Conservation (phyloP, 306 rosid genomes). For the Amphicarpaea edgeworthii region DNA sequence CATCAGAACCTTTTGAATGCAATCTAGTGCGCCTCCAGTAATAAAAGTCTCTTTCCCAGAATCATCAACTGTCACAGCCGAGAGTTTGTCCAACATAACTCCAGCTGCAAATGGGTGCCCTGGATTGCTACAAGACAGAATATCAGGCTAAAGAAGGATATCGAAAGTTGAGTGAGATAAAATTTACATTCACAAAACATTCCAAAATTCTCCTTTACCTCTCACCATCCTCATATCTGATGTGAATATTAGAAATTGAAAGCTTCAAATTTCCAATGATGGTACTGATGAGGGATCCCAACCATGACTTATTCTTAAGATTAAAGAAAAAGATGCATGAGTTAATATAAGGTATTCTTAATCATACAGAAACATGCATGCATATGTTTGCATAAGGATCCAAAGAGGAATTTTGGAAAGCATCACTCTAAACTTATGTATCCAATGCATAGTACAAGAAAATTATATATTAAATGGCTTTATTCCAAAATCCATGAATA, state of each 20-base stretch:
- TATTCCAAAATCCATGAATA: slow-evolving; percentile 22
- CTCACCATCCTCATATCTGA: slow-evolving; percentile 95
- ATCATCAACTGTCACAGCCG: slow-evolving; percentile 89
- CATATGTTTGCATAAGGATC: slow-evolving; percentile 34
- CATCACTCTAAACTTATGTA: slow-evolving; percentile 26
- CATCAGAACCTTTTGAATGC: slow-evolving; percentile 77
- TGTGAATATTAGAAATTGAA: slow-evolving; percentile 90
- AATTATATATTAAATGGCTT: slow-evolving; percentile 16
- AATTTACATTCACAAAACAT: slow-evolving; percentile 29
- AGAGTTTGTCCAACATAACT: slow-evolving; percentile 86
- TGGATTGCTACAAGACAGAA: slow-evolving; percentile 78
- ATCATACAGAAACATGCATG: slow-evolving; percentile 27
- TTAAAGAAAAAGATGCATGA: slow-evolving; percentile 27
- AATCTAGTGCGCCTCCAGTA: slow-evolving; percentile 84
- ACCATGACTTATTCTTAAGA: slow-evolving; percentile 86
- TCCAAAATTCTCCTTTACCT: slow-evolving; percentile 60
- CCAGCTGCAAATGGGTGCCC: slow-evolving; percentile 98
- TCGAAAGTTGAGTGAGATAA: background rate
- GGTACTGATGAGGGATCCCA: slow-evolving; percentile 95
- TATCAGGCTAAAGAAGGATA: slow-evolving; percentile 47
- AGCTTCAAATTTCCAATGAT: slow-evolving; percentile 94
- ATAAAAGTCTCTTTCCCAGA: slow-evolving; percentile 86
- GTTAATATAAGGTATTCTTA: slow-evolving; percentile 46
- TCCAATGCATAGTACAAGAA: slow-evolving; percentile 19
- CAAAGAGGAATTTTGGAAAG: background rate